Base-by-base conservation (phyloP, 2,329 filamentous ascomycete species). In the Fusarium beomiforme region DNA sequence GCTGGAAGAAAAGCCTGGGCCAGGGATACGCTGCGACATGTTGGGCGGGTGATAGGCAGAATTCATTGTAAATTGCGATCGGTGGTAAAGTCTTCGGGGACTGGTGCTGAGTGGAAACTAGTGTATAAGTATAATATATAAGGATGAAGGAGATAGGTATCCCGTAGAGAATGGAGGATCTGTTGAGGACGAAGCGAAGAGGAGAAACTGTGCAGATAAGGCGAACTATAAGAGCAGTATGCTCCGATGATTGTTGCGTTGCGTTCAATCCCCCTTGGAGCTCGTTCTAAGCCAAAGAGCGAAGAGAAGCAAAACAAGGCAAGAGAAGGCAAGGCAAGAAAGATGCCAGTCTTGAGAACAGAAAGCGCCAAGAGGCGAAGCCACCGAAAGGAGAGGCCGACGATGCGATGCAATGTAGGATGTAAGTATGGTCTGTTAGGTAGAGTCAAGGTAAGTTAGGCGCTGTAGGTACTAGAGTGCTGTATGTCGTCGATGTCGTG, bases 21-120 rank as follows among this genome's bases (percentile, higher is more conserved):
- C 64, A 21, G 78, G 75, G 63, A 78, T 71, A 56, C 76, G 78
- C 71, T 80, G 79, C 44, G 78, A 73, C 75, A 78, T 76, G 58
- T 79, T 75, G 56, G 78, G 64, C 39, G 69, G 75, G 47, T 74
- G 75, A 62, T 80, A 80, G 67, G 72, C 63, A 34, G 76, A 76
- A 63, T 79, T 79, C 79, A 80, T 80, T 66, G 51, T 54, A 41
- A 36, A 50, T 59, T 47, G 60, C 54, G 49, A 46, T 59, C 24
- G 57, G 49, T 19, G 21, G 26, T 46, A 36, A 31, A 34, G 23
- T 31, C 62, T 29, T 23, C 31, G 43, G 44, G 31, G 31, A 39
- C 23, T 36, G 44, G 21, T 33, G 36, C 17, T 31, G 24, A 49
- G 31, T 57, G 44, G 41, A 69, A 50, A 59, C 57, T 42, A 24